A percentile compares a stretch with the other conserved stretches of the same genome.
Conservation (phyloP, 805 yeast species). For the Metschnikowia kofuensis region DNA sequence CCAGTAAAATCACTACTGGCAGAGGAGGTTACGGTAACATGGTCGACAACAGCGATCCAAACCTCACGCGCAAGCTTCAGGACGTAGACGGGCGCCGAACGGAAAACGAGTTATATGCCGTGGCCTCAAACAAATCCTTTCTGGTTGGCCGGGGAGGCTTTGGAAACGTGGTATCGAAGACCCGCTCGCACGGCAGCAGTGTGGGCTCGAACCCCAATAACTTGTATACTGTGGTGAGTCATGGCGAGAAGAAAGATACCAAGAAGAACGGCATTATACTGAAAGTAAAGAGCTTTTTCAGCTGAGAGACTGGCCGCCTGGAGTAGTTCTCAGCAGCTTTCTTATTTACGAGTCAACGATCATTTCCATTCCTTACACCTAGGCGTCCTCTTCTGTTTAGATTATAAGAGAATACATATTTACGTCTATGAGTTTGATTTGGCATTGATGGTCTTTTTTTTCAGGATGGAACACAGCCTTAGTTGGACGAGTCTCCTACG, state of each 20-base stretch:
- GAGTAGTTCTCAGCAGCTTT: not conserved
- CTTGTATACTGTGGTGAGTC: conserved; percentile 35
- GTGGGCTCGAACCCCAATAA: conserved; percentile 22
- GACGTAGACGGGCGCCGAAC: conserved; percentile 49
- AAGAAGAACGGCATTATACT: conserved; percentile 37
- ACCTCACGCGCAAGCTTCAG: conserved; percentile 58
- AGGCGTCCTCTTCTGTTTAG: no score
- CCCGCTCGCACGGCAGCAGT: conserved; percentile 24
- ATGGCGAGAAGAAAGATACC: conserved; percentile 26
- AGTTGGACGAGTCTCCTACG: not conserved
- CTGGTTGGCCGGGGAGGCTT: conserved; percentile 65
- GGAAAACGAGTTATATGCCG: conserved; percentile 39
- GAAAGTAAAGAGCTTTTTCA: conserved; percentile 46
- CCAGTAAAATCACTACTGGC: conserved; percentile 63
- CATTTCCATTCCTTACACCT: not conserved
- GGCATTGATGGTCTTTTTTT: no score
- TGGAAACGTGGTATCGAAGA: conserved; percentile 50
- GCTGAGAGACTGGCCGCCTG: not conserved
- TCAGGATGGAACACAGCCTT: not conserved
- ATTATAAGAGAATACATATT: no score
- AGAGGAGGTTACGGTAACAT: conserved; percentile 81
- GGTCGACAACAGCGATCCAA: conserved; percentile 59
- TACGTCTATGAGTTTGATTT: no score
- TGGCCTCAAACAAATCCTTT: conserved; percentile 44
- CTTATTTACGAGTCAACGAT: conserved; percentile 2